Percentiles rank a stretch among this genome's conserved stretches.
These are phyloP conservation scores for Elaphomyces granulatus DNA, from an alignment of 495 filamentous ascomycete species.

Conservation along the genomic window DNA sequence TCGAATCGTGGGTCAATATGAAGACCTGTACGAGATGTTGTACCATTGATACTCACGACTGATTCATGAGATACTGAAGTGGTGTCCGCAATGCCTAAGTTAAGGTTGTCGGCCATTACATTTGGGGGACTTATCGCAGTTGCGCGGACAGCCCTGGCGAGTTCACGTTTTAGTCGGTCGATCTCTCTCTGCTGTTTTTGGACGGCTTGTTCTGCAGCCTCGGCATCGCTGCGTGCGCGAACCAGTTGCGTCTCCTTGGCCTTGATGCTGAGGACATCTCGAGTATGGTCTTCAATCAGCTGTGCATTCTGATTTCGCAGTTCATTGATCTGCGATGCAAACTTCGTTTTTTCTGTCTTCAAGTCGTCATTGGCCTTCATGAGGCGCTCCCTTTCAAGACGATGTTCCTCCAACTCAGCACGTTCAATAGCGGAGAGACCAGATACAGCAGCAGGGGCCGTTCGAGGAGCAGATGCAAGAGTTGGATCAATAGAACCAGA, in stretches of 20 bases:
- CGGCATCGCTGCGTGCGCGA: constrained; percentile 75
- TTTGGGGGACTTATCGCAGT: constrained; percentile 28
- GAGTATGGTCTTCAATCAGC: constrained; percentile 91
- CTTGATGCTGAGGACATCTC: constrained; percentile 89
- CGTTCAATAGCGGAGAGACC: constrained; percentile 60
- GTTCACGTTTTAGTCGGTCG: constrained; percentile 78
- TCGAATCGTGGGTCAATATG: constrained; percentile 29
- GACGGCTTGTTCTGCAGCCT: constrained; percentile 71
- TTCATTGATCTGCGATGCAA: constrained; percentile 69
- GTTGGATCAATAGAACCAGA: constrained; percentile 29
- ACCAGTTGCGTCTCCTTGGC: constrained; percentile 97
- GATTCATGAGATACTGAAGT: constrained; percentile 25
- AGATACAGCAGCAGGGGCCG: constrained; percentile 34
- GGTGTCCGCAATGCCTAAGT: constrained; percentile 22
- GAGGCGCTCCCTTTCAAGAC: constrained; percentile 65
- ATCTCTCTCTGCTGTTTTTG: constrained; percentile 77
- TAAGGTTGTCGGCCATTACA: constrained; percentile 18
- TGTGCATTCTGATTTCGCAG: constrained; percentile 91
- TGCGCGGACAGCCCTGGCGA: constrained; percentile 31
- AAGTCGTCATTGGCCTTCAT: constrained; percentile 58
- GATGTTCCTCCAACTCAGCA: constrained; percentile 80
- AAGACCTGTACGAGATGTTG: constrained; percentile 20
- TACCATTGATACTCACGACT: constrained; percentile 15
- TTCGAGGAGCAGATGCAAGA: constrained; percentile 14
- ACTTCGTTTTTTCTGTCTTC: constrained; percentile 54